These are phyloP conservation scores for Yamadazyma insecticola DNA, from an alignment of 805 yeast genomes.

Conservation along the genomic window DNA sequence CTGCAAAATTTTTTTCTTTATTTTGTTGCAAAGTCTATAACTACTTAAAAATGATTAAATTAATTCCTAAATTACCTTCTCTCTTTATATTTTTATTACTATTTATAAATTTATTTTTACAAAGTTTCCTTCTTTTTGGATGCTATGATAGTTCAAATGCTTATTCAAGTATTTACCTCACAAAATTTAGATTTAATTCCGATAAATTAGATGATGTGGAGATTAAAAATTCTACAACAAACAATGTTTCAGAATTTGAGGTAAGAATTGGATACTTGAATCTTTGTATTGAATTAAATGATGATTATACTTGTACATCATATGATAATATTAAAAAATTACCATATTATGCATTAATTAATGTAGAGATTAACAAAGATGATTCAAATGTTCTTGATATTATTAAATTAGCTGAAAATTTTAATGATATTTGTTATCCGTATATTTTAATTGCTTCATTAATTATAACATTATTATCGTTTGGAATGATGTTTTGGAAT, in stretches of 20 bases:
- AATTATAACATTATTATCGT: conserved; percentile 33
- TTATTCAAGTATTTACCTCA: conserved; percentile 47
- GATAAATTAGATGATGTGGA: conserved; percentile 13
- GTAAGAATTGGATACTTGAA: conserved; percentile 55
- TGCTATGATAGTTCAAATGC: conserved; percentile 38
- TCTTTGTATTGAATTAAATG: conserved; percentile 43
- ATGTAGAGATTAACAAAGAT: conserved; percentile 6
- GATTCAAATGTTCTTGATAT: conserved; percentile 32
- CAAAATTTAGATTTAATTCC: conserved; percentile 45
- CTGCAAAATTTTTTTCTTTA: too few relatives aligned
- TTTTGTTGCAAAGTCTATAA: neutral
- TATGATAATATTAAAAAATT: conserved; percentile 21
- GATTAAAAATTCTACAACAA: conserved; percentile 8
- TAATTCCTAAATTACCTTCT: conserved; percentile 9
- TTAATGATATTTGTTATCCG: conserved; percentile 49
- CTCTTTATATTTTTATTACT: conserved; percentile 35
- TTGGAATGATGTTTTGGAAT: conserved; percentile 31
- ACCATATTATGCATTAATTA: conserved; percentile 9
- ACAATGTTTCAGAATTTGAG: conserved; percentile 36
- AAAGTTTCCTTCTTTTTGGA: conserved; percentile 55
- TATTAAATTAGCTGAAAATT: conserved; percentile 41
- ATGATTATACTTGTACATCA: conserved; percentile 32
- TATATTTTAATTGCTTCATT: conserved; percentile 47
- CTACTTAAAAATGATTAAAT: conserved; percentile 3
- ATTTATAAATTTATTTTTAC: conserved; percentile 45